Evolutionary conservation across 2,329 filamentous ascomycete genomes (phyloP).

Genomic region (Talaromyces piceae): DNA sequence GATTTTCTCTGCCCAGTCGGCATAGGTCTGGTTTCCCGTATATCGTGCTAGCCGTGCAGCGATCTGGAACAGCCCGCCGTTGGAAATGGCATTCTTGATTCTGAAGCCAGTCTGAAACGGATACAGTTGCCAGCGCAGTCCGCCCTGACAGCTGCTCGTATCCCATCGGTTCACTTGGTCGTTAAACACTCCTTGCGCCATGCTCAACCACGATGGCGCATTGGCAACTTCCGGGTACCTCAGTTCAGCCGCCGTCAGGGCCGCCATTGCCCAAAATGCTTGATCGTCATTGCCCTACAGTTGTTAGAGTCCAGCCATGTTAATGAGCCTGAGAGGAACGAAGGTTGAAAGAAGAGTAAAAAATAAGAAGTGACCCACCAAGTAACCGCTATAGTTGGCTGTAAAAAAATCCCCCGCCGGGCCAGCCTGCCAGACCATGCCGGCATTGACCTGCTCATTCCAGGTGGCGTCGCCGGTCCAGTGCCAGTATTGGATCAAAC

Average conservation of each 20-base stretch:
- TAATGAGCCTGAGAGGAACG: too few species aligned
- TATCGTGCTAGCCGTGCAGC: constrained; percentile 65
- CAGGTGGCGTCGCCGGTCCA: constrained; percentile 68
- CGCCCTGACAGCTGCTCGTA: constrained; percentile 57
- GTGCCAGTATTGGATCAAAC: constrained; percentile 77
- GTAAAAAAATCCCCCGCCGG: constrained; percentile 71
- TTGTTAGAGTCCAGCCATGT: background rate
- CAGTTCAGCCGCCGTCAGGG: constrained; percentile 69
- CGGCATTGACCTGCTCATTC: constrained; percentile 60
- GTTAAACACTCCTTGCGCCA: constrained; percentile 75
- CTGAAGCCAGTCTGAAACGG: constrained; percentile 62
- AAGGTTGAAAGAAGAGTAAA: background rate
- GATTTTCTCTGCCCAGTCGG: constrained; percentile 66
- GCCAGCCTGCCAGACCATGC: constrained; percentile 67
- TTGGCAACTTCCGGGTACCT: constrained; percentile 63
- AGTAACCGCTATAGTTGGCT: constrained; percentile 41
- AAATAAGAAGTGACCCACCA: constrained; percentile 13
- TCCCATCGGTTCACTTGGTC: constrained; percentile 69
- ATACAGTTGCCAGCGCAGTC: constrained; percentile 81
- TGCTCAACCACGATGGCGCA: constrained; percentile 65
- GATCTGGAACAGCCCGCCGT: constrained; percentile 52
- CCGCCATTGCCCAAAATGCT: constrained; percentile 79
- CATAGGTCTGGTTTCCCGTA: constrained; percentile 72
- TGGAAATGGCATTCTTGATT: constrained; percentile 53
- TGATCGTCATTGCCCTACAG: constrained; percentile 47